Conservation (phyloP, 371 early-diverging fungal species). For the Apophysomyces sp. region DNA sequence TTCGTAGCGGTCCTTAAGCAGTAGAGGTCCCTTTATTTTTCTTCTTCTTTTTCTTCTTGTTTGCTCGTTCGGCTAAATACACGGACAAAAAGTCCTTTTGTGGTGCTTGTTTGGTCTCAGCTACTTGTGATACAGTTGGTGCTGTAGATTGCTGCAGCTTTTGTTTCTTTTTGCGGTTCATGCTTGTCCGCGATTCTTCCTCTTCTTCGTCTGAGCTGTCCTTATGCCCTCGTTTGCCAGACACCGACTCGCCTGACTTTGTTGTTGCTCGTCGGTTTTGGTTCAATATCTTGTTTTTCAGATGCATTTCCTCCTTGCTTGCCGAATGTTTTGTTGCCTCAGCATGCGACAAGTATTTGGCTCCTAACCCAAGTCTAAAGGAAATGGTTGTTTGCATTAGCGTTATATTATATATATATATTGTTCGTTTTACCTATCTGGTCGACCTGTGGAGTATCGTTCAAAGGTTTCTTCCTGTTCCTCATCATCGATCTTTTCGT, state of each 20-base stretch:
- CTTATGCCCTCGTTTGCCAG: slow-evolving; percentile 24
- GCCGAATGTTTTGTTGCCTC: slow-evolving; percentile 55
- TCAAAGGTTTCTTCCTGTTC: slow-evolving; percentile 26
- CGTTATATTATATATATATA: not conserved
- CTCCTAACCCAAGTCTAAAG: slow-evolving; percentile 55
- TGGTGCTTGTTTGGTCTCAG: not conserved
- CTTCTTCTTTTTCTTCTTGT: slow-evolving; percentile 55
- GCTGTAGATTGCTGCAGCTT: not conserved
- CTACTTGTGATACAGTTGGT: not conserved
- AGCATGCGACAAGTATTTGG: slow-evolving; percentile 57
- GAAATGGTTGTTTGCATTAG: not conserved
- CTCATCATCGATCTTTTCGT: slow-evolving; percentile 31
- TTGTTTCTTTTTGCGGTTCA: slow-evolving; percentile 8
- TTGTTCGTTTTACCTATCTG: slow-evolving; percentile 39
- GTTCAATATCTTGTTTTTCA: slow-evolving; percentile 48
- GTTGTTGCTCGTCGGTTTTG: slow-evolving; percentile 39
- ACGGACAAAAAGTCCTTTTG: slow-evolving; percentile 54
- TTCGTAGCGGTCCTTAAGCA: not conserved
- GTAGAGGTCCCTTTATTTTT: slow-evolving; percentile 10
- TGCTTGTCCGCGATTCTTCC: slow-evolving; percentile 39
- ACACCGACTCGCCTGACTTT: slow-evolving; percentile 9
- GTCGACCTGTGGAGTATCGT: slow-evolving; percentile 43
- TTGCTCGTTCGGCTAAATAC: slow-evolving; percentile 52
- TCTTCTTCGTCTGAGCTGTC: slow-evolving; percentile 41
- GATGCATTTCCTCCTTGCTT: slow-evolving; percentile 32